Evolutionary conservation across 2,329 filamentous ascomycete species (phyloP).

Genomic region (Bipolaris gigantea): DNA sequence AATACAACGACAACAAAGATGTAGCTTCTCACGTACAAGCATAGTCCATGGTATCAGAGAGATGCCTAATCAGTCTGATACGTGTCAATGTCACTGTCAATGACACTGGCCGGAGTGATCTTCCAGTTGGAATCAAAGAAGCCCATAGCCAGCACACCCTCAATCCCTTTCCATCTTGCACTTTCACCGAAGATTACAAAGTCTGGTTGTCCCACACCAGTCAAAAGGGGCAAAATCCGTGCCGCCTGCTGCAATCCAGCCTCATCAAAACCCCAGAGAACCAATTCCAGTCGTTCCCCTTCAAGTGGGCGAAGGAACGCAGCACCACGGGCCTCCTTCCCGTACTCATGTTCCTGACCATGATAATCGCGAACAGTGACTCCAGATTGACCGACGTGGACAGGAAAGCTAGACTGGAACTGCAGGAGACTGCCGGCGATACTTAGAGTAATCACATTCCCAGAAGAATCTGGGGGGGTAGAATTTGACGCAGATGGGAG

Average conservation of each 20-base stretch:
- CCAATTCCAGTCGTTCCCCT: constrained; percentile 55
- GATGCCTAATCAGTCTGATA: background rate
- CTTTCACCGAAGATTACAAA: constrained; percentile 55
- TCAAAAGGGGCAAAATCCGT: constrained; percentile 58
- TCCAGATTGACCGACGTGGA: constrained; percentile 26
- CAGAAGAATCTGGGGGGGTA: constrained; percentile 19
- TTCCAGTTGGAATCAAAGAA: constrained; percentile 60
- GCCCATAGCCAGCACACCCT: constrained; percentile 57
- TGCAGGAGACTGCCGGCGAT: constrained; percentile 32
- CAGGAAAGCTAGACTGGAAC: constrained; percentile 32
- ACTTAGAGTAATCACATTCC: constrained; percentile 52
- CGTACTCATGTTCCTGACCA: constrained; percentile 26
- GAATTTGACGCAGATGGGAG: constrained; percentile 6
- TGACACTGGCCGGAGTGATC: constrained; percentile 52
- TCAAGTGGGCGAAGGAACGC: constrained; percentile 56
- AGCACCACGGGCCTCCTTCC: constrained; percentile 49
- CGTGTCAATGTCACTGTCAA: constrained; percentile 9
- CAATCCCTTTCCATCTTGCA: constrained; percentile 56
- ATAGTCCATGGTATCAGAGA: background rate
- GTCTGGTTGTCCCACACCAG: constrained; percentile 61
- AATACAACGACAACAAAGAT: background rate
- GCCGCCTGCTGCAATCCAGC: constrained; percentile 54
- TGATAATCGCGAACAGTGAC: constrained; percentile 27
- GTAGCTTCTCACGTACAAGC: background rate
- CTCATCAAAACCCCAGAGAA: constrained; percentile 58